Conservation (phyloP, 179 eudicot species). For the Beta lomatogona region DNA sequence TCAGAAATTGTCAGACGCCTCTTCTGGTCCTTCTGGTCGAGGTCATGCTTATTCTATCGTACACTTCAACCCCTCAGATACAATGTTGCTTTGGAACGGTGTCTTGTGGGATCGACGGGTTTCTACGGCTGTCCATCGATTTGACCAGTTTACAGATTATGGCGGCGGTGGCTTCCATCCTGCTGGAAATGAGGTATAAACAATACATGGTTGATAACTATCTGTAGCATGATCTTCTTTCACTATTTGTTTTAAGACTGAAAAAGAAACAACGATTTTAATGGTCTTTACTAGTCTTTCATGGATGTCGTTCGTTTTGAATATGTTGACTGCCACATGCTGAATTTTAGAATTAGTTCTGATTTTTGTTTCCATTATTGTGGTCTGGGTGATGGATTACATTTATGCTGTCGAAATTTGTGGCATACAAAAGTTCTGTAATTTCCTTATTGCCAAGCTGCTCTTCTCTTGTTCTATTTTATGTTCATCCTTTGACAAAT, state of each 20-base stretch:
- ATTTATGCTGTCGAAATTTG: background rate
- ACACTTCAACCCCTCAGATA: slow-evolving; percentile 85
- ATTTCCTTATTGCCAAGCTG: background rate
- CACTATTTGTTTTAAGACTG: background rate
- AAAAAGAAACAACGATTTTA: no score
- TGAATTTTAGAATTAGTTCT: background rate
- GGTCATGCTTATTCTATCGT: slow-evolving; percentile 68
- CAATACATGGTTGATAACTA: background rate
- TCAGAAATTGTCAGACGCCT: slow-evolving; percentile 59
- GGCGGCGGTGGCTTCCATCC: slow-evolving; percentile 99
- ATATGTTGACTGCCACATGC: background rate
- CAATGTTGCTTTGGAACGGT: slow-evolving; percentile 91
- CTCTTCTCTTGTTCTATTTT: background rate
- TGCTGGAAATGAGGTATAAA: slow-evolving; percentile 91
- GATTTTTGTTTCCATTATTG: background rate
- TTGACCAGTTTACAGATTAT: slow-evolving; percentile 93
- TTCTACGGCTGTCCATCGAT: slow-evolving; percentile 65
- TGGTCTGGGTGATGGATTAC: background rate
- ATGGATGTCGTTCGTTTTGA: background rate
- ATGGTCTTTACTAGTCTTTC: background rate
- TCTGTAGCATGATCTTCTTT: background rate
- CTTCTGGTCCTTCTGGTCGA: slow-evolving; percentile 51
- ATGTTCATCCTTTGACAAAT: background rate
- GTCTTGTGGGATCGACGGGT: slow-evolving; percentile 86
- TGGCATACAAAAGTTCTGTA: background rate